phyloP scores from a whole-genome alignment of 306 rosid genomes.

The Boehmeria nivea region DNA sequence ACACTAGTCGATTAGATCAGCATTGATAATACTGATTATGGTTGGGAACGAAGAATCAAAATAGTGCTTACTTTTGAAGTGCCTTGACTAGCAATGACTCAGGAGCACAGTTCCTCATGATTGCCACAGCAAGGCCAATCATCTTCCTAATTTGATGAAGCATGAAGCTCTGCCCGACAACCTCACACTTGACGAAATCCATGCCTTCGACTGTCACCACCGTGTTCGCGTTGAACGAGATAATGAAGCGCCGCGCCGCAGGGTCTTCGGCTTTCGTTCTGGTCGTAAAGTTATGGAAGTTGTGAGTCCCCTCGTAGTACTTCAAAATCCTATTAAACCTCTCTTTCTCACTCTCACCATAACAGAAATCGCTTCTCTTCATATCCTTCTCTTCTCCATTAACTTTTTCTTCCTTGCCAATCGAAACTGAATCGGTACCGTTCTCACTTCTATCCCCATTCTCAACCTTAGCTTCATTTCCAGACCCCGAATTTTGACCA shows the following conservation, averaged over 20 bases:
- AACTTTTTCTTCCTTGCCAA: constrained; percentile 25
- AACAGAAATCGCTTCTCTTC: constrained; percentile 41
- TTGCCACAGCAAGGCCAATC: constrained; percentile 91
- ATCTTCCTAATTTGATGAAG: constrained; percentile 94
- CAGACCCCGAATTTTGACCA: background rate
- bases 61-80: constrained; percentile 57
- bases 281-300: constrained; percentile 92
- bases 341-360: constrained; percentile 66
- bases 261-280: constrained; percentile 89
- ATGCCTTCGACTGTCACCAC: constrained; percentile 51
- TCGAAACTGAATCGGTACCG: constrained; percentile 19
- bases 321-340: constrained; percentile 70
- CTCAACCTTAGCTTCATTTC: constrained; percentile 32
- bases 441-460: constrained; percentile 17
- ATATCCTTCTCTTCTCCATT: constrained; percentile 31
- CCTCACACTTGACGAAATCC: constrained; percentile 81
- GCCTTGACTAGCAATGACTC: constrained; percentile 71
- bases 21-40: background rate
- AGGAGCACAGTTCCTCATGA: constrained; percentile 71
- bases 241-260: constrained; percentile 60
- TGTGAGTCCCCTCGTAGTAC: constrained; percentile 72
- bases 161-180: constrained; percentile 98
- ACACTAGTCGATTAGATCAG: too few relatives aligned
- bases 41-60: background rate
- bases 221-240: constrained; percentile 61